Conservation (phyloP, 2,329 filamentous ascomycete genomes). For the Neoscytalidium dimidiatum region DNA sequence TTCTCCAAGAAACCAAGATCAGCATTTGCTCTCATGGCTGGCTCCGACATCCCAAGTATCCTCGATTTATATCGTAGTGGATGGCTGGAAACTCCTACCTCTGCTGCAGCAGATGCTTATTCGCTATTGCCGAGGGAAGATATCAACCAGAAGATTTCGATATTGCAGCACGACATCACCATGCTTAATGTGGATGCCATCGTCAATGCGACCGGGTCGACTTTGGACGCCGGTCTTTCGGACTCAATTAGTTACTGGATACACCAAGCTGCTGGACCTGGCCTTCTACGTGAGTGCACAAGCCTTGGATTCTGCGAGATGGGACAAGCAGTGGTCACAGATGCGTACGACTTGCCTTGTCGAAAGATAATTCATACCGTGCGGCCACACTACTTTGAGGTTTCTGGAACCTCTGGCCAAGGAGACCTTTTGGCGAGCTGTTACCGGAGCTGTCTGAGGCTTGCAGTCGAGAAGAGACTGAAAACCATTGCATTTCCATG, state of each 20-base stretch:
- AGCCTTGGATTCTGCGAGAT: constrained; percentile 13
- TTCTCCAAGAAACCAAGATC: neutral
- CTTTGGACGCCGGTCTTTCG: constrained; percentile 22
- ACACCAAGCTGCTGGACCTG: constrained; percentile 33
- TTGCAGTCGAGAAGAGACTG: constrained; percentile 27
- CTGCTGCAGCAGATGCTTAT: constrained; percentile 24
- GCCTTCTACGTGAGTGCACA: constrained; percentile 28
- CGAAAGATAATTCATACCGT: constrained; percentile 35
- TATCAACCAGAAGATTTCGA: constrained; percentile 34
- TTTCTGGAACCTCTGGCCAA: neutral
- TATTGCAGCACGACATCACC: constrained; percentile 34
- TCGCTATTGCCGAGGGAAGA: constrained; percentile 32
- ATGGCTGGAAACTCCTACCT: constrained; percentile 22
- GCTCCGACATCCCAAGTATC: constrained; percentile 31
- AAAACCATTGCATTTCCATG: constrained; percentile 38
- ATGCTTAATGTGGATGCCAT: constrained; percentile 37
- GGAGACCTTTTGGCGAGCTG: constrained; percentile 30
- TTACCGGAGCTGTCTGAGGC: constrained; percentile 31
- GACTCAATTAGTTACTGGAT: constrained; percentile 21
- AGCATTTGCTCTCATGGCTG: constrained; percentile 13
- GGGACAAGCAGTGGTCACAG: constrained; percentile 31
- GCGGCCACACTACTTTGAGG: constrained; percentile 27
- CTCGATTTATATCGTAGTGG: constrained; percentile 14
- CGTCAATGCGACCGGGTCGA: constrained; percentile 32
- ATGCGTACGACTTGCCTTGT: constrained; percentile 32